phyloP scores from a whole-genome alignment of 1,139 yeast genomes.

The Wickerhamiella pararugosa region DNA sequence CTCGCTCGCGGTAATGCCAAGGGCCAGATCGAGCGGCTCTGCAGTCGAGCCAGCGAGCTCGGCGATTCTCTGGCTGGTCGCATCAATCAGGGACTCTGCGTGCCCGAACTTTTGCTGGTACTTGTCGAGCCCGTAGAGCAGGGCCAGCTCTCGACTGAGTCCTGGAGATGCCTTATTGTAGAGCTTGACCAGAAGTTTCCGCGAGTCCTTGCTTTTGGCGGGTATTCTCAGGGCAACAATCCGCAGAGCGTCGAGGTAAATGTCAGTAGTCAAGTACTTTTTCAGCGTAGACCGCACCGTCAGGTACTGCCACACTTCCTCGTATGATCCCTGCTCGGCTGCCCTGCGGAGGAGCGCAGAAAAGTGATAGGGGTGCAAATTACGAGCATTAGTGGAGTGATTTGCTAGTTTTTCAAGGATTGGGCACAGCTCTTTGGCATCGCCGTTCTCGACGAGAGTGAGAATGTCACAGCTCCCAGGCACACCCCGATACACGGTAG shows the following conservation, averaged over 20 bases:
- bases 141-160: conserved; percentile 11
- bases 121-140: conserved; percentile 12
- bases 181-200: conserved; percentile 8
- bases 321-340: conserved; percentile 13
- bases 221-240: conserved; percentile 14
- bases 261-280: conserved; percentile 3
- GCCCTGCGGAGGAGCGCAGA: conserved; percentile 13
- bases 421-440: conserved; percentile 12
- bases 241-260: conserved; percentile 13
- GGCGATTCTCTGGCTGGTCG: background rate
- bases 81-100: background rate
- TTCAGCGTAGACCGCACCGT: conserved; percentile 6
- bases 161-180: conserved; percentile 7
- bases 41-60: background rate
- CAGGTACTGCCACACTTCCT: conserved; percentile 8
- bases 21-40: conserved; percentile 6
- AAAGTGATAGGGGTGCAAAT: conserved; percentile 13
- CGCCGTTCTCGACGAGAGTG: conserved; percentile 9
- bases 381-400: conserved; percentile 9
- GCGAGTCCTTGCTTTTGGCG: conserved; percentile 8
- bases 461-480: conserved; percentile 18
- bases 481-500: conserved; percentile 17
- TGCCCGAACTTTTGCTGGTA: conserved; percentile 11
- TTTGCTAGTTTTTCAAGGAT: conserved; percentile 10
- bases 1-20: conserved; percentile 8